Conservation (phyloP, 257 asterid genomes). For the Plectranthus barbatus region DNA sequence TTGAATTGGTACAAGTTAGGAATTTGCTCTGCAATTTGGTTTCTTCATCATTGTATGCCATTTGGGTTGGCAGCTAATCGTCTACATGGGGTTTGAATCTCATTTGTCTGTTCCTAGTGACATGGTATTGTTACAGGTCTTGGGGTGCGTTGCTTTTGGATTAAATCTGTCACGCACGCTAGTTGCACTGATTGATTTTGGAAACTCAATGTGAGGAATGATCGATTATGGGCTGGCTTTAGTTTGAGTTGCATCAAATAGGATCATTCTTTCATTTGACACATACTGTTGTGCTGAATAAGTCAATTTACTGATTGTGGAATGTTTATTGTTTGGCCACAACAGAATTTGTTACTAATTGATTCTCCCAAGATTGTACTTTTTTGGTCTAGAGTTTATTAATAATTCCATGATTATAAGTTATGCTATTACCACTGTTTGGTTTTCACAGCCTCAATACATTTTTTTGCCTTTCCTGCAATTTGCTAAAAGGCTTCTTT, state of each 20-base stretch:
- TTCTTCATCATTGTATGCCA: not conserved
- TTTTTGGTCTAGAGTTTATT: not conserved
- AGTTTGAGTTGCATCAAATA: not conserved
- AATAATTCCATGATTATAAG: not conserved
- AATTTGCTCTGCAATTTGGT: slow-evolving; percentile 7
- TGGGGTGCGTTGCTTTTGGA: not conserved
- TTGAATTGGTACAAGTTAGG: slow-evolving; percentile 15
- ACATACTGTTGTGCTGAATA: not conserved
- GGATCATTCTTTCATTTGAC: not conserved
- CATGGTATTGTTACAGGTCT: not conserved
- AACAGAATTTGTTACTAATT: not conserved
- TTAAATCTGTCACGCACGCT: slow-evolving; percentile 10
- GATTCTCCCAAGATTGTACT: not conserved
- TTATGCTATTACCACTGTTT: not conserved
- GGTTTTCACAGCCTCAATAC: not conserved
- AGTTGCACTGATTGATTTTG: not conserved
- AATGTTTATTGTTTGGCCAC: not conserved
- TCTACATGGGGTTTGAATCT: not conserved
- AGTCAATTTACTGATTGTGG: not conserved
- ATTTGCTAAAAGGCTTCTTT: not conserved
- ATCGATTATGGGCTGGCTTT: not conserved
- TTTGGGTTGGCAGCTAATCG: not conserved
- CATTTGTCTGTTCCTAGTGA: not conserved
- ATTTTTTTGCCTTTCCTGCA: not conserved
- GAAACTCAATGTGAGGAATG: not conserved